Evolutionary conservation across 177 flowering plant genomes (phyloP).

Genomic region (Telopea speciosissima): DNA sequence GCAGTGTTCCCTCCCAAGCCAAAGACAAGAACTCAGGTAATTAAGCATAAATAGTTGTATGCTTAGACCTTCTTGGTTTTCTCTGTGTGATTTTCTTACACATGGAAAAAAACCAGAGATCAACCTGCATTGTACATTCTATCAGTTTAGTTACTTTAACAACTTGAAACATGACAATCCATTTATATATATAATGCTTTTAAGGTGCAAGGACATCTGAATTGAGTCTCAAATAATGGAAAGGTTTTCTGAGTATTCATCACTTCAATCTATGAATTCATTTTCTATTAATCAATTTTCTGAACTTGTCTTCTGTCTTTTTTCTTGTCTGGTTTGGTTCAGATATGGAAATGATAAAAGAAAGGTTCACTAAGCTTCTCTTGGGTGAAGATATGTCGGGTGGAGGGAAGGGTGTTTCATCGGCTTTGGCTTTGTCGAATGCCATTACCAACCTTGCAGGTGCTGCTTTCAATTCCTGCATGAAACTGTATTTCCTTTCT

Average conservation of each 20-base stretch:
- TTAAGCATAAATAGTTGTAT: not conserved
- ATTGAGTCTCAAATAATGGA: not conserved
- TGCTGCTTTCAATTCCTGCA: constrained; percentile 12
- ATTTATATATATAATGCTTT: no score
- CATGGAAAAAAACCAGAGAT: no score
- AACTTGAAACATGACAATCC: not conserved
- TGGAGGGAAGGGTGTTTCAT: constrained; percentile 50
- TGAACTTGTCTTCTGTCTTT: not conserved
- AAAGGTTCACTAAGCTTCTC: constrained; percentile 42
- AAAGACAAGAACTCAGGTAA: constrained; percentile 5
- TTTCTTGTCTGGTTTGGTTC: constrained; percentile 6
- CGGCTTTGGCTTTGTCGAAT: constrained; percentile 48
- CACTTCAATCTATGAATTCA: not conserved
- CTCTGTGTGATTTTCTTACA: no score
- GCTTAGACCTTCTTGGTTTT: not conserved
- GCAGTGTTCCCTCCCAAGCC: constrained; percentile 1
- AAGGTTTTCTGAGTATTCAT: not conserved
- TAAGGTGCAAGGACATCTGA: not conserved
- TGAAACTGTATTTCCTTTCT: not conserved
- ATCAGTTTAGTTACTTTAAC: not conserved
- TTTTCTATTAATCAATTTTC: not conserved
- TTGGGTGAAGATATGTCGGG: constrained; percentile 57
- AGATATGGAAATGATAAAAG: constrained; percentile 59
- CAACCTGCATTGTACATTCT: not conserved
- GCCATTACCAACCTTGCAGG: constrained; percentile 51